Evolutionary conservation across 2,329 filamentous ascomycete genomes (phyloP).

Genomic region (Zalaria obscura): DNA sequence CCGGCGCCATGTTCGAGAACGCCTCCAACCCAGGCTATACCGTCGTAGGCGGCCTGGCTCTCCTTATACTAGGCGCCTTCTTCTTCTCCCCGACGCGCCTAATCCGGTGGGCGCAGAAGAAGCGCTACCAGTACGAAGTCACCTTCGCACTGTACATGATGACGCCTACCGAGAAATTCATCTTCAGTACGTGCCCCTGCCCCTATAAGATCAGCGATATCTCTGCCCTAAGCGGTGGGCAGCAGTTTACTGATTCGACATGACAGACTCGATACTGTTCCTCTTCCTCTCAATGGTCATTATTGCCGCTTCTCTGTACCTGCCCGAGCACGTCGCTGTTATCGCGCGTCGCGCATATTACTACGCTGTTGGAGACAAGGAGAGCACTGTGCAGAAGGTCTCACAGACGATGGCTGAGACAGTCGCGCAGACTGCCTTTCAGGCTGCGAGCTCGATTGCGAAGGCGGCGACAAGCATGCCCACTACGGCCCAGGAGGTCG

Average conservation of each 20-base stretch:
- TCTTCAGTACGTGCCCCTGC: conserved; percentile 64
- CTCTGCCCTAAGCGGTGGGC: background rate
- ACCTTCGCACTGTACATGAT: conserved; percentile 96
- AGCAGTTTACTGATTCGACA: background rate
- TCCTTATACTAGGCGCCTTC: conserved; percentile 19
- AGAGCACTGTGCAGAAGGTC: background rate
- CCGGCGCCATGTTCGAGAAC: conserved; percentile 1
- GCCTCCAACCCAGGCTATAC: conserved; percentile 38
- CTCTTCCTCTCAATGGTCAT: conserved; percentile 74
- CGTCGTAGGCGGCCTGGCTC: conserved; percentile 53
- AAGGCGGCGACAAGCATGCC: conserved; percentile 6
- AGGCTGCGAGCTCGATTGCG: conserved; percentile 4
- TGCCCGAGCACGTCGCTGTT: conserved; percentile 77
- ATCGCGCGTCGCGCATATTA: conserved; percentile 81
- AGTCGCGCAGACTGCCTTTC: conserved; percentile 8
- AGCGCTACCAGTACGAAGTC: conserved; percentile 97
- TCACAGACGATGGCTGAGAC: conserved; percentile 6
- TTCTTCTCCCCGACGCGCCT: conserved; percentile 39
- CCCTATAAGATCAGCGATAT: background rate
- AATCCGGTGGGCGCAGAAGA: conserved; percentile 78
- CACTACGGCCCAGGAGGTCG: background rate
- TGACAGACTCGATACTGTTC: conserved; percentile 75
- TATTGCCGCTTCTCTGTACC: conserved; percentile 80
- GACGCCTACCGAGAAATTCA: conserved; percentile 87
- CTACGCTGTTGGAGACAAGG: conserved; percentile 70